phyloP scores from a whole-genome alignment of 306 rosid genomes.

The Vigna radiata region DNA sequence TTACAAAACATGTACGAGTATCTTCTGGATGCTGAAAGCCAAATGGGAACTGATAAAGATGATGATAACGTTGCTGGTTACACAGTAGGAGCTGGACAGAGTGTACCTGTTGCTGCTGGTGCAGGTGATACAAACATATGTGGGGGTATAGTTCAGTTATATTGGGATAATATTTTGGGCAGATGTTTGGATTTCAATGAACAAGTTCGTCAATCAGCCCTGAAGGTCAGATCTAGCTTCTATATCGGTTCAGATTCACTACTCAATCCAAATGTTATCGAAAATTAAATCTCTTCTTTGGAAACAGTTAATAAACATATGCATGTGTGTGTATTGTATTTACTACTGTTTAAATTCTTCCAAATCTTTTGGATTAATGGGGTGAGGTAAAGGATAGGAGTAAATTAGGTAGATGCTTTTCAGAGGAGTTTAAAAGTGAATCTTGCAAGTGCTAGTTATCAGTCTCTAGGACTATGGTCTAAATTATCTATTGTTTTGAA shows the following conservation, averaged over 20 bases:
- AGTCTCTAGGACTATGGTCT: conserved; percentile 21
- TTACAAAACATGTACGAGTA: conserved; percentile 91
- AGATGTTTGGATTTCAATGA: conserved; percentile 80
- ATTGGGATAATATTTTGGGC: conserved; percentile 85
- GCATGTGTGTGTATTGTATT: background rate
- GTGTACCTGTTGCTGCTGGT: conserved; percentile 98
- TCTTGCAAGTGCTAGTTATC: background rate
- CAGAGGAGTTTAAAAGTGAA: conserved; percentile 13
- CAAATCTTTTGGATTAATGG: conserved; percentile 35
- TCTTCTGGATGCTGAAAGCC: conserved; percentile 93
- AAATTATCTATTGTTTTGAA: conserved; percentile 17
- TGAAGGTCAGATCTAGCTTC: conserved; percentile 70
- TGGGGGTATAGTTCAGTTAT: conserved; percentile 95
- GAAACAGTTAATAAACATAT: conserved; percentile 14
- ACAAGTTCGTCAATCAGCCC: conserved; percentile 85
- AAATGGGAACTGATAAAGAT: conserved; percentile 72
- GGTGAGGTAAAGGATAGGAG: conserved; percentile 10
- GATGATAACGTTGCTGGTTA: conserved; percentile 51
- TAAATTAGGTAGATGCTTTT: conserved; percentile 34
- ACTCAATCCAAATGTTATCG: conserved; percentile 20
- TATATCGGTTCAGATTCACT: conserved; percentile 30
- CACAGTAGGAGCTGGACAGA: conserved; percentile 68
- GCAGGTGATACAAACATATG: conserved; percentile 99
- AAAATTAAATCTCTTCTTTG: conserved; percentile 8
- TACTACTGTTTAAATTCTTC: background rate